Evolutionary conservation across 768 basidiomycete species (phyloP).

Genomic region (Kwoniella europaea): DNA sequence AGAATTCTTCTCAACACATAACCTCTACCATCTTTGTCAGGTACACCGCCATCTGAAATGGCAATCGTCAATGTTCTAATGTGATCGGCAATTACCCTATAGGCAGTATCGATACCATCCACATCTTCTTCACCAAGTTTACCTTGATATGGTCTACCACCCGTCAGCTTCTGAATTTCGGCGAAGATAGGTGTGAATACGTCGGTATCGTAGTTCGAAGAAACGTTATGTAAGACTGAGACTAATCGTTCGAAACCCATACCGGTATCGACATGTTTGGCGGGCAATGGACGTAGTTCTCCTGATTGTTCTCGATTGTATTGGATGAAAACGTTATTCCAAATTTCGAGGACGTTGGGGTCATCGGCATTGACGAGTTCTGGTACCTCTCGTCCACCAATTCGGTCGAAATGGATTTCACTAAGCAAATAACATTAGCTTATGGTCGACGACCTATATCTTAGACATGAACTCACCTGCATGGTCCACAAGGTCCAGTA

Average conservation of each 20-base stretch:
- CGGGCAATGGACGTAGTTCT: constrained; percentile 76
- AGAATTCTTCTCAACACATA: constrained; percentile 96
- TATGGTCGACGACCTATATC: no score
- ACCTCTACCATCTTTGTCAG: constrained; percentile 93
- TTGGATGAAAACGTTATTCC: constrained; percentile 99
- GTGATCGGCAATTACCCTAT: constrained; percentile 96
- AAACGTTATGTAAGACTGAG: constrained; percentile 84
- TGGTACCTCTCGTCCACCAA: constrained; percentile 95
- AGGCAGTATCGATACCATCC: constrained; percentile 96
- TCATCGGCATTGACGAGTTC: constrained; percentile 94
- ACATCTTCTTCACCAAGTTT: constrained; percentile 92
- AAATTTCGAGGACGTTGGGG: constrained; percentile 88
- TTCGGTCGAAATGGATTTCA: constrained; percentile 95
- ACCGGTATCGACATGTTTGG: constrained; percentile 96
- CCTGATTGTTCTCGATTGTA: constrained; percentile 94
- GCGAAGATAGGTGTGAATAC: constrained; percentile 87
- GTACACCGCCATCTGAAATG: constrained; percentile 92
- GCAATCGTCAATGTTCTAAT: constrained; percentile 93
- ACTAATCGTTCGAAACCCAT: constrained; percentile 99
- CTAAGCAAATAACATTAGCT: no score
- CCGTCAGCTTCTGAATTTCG: constrained; percentile 84
- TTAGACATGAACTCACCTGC: constrained; percentile 63
- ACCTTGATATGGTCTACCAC: constrained; percentile 83
- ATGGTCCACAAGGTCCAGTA: constrained; percentile 96
- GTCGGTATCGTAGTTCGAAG: constrained; percentile 98